phyloP scores from a whole-genome alignment of 225 moss, liverwort and hornwort genomes.

The Polytrichum commune region DNA sequence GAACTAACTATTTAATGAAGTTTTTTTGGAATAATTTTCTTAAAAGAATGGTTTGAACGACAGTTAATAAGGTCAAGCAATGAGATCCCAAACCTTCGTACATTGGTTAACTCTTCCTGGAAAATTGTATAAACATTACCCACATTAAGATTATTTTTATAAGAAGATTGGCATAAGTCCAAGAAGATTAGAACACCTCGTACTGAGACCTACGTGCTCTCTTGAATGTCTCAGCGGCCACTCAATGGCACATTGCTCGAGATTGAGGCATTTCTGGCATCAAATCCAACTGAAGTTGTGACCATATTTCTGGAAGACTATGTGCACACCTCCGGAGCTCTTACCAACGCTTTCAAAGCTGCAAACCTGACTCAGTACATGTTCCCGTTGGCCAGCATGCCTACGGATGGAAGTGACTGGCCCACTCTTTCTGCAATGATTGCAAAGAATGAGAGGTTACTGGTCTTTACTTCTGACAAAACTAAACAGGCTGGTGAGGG shows the following conservation, averaged over 20 bases:
- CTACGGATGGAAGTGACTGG: constrained; percentile 76
- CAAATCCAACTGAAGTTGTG: constrained; percentile 84
- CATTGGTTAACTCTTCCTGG: too few relatives aligned
- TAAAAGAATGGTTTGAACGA: too few relatives aligned
- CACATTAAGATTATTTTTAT: too few relatives aligned
- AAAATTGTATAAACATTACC: too few relatives aligned
- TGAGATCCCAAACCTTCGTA: neutral
- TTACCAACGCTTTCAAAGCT: constrained; percentile 61
- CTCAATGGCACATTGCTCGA: constrained; percentile 61
- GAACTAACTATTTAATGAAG: too few relatives aligned
- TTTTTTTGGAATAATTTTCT: too few relatives aligned
- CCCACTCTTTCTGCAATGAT: constrained; percentile 73
- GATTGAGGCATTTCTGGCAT: constrained; percentile 59
- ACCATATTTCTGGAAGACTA: constrained; percentile 92
- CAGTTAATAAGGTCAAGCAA: too few relatives aligned
- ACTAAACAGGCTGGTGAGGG: constrained; percentile 41
- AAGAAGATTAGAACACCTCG: too few relatives aligned
- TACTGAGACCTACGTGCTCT: constrained; percentile 11
- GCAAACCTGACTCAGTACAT: constrained; percentile 69
- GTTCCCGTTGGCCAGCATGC: constrained; percentile 85
- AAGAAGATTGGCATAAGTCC: too few relatives aligned
- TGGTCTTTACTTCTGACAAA: constrained; percentile 42
- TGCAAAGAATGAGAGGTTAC: constrained; percentile 49
- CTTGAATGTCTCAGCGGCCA: constrained; percentile 56
- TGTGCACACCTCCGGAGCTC: constrained; percentile 62